These are phyloP conservation scores for Cladorrhinum samala DNA, from an alignment of 495 filamentous ascomycete genomes.

Conservation along the genomic window DNA sequence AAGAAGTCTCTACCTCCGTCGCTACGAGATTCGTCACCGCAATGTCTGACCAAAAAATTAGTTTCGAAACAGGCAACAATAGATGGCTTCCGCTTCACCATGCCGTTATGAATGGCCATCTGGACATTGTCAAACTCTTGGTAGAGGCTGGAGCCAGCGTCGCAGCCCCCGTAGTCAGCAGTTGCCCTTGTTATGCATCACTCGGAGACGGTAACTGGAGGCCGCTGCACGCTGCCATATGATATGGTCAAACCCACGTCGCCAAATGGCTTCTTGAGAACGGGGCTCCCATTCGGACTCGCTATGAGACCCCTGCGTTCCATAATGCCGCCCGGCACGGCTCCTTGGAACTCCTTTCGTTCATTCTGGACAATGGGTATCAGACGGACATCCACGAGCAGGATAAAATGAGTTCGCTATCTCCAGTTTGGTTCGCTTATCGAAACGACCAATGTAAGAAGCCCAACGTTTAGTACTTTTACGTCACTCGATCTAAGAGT, in stretches of 20 bases:
- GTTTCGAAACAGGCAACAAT: too few species aligned
- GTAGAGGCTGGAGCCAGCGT: neutral
- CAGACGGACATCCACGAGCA: conserved; percentile 4
- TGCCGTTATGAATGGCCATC: conserved; percentile 2
- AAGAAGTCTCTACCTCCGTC: too few species aligned
- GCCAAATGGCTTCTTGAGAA: neutral
- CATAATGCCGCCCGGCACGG: conserved; percentile 6
- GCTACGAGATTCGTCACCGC: too few species aligned
- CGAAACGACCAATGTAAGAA: neutral
- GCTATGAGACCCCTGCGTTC: neutral
- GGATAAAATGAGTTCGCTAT: neutral
- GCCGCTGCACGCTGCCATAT: conserved; percentile 1
- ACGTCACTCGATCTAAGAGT: too few species aligned
- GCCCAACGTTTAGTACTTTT: neutral
- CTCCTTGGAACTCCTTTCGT: neutral
- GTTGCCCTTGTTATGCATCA: conserved; percentile 6
- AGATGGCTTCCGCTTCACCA: conserved; percentile 6
- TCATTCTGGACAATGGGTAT: conserved; percentile 3
- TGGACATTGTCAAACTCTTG: conserved; percentile 5
- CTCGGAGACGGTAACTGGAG: too few species aligned
- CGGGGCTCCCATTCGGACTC: neutral
- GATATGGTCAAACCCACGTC: neutral
- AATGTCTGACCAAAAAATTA: too few species aligned
- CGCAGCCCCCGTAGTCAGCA: neutral
- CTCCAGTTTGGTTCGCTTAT: conserved; percentile 9